Base-by-base conservation (phyloP, 2,329 filamentous ascomycete species). In the Exutisphaerella laricina region DNA sequence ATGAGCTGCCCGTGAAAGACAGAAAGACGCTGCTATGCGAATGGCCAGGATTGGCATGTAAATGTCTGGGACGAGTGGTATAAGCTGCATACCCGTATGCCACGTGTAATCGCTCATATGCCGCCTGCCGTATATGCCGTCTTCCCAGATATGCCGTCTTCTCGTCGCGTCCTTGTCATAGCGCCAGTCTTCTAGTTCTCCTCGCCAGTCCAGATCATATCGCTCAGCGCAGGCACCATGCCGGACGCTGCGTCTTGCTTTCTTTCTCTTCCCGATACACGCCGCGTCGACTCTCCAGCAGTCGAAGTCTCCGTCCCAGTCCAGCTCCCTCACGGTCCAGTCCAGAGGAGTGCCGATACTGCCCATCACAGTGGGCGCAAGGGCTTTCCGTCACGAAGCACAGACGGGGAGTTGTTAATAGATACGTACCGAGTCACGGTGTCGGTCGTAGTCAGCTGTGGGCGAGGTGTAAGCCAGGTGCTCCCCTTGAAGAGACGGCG, bases 351-450 rank as follows among this genome's bases (percentile, higher is more conserved):
- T 17, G 36, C 39, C 39, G 25, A 35, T 23, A 35, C 17, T 35
- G 33, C 20, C 18, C 33, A 35, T 35, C 33, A 14, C 28, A 38
- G 35, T 20, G 45, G 35, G 41, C 48, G 43, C 41, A 42, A 50
- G 47, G 40, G 44, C 44, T 43, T 12, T 35, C 33, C n/a, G 23
- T 7, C 33, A 43, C 22, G 17, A 17, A 33, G 35, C 34, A 30
- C n/a, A 32, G 28, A 20, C 36, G 30, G 25, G 21, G 22, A 37
- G 17, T 8, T 16, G 35, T 42, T 22, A n/a, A n/a, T n/a, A 42
- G 30, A 21, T 39, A 51, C 49, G 25, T 51, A 51, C 49, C 43
- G 44, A 46, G 38, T 51, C 43, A 32, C 46, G 49, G 23, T 18
- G 17, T 10, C 40, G 40, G 13, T 42, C 33, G 21, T 42, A 33